phyloP scores from a whole-genome alignment of 305 asterid species.

The Striga hermonthica region DNA sequence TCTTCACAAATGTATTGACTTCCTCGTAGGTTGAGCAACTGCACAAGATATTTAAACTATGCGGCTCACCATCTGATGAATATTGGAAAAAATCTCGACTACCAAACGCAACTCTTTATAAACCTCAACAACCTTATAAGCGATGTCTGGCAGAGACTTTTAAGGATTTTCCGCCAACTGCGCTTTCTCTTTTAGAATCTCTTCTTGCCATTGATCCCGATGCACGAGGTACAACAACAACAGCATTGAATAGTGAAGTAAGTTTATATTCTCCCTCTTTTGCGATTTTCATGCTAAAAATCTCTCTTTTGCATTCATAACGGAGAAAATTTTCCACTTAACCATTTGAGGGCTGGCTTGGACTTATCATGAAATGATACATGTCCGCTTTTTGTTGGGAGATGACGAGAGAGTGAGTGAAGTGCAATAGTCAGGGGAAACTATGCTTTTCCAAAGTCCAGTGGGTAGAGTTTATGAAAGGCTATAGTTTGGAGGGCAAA shows the following conservation, averaged over 20 bases:
- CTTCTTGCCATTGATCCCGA: slow-evolving; percentile 85
- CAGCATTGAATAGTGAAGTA: slow-evolving; percentile 80
- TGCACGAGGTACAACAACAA: slow-evolving; percentile 74
- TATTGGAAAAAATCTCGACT: slow-evolving; percentile 91
- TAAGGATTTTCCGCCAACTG: slow-evolving; percentile 75
- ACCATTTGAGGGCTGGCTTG: too few species aligned
- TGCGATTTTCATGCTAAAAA: neutral
- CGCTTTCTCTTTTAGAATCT: slow-evolving; percentile 60
- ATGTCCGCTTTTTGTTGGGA: too few species aligned
- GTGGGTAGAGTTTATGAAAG: too few species aligned
- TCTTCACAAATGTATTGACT: too few species aligned
- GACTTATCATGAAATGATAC: too few species aligned
- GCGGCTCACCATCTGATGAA: slow-evolving; percentile 93
- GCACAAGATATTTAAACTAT: slow-evolving; percentile 88
- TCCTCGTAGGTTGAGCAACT: slow-evolving; percentile 79
- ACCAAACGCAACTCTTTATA: slow-evolving; percentile 90
- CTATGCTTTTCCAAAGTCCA: too few species aligned
- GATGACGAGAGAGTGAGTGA: too few species aligned
- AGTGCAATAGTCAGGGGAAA: too few species aligned
- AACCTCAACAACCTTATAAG: slow-evolving; percentile 90
- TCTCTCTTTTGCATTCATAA: too few species aligned
- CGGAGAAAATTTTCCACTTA: too few species aligned
- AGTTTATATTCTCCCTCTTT: slow-evolving; percentile 31
- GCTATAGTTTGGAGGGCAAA: too few species aligned
- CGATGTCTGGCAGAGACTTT: slow-evolving; percentile 64